Evolutionary conservation across 1,284 basidiomycete genomes (phyloP).

Genomic region (Moesziomyces antarcticus): DNA sequence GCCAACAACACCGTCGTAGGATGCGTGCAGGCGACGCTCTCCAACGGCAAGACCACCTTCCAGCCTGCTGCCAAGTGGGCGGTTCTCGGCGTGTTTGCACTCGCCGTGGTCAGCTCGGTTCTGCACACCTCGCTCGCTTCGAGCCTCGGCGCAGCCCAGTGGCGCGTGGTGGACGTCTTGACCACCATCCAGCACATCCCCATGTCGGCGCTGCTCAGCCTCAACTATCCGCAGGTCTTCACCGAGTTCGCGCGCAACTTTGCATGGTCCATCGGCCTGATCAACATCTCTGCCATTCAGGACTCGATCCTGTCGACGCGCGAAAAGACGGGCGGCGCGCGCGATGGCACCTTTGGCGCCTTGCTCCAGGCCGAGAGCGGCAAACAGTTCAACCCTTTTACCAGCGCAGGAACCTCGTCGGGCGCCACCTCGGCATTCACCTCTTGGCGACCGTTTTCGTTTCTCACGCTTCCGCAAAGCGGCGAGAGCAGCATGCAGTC

Average conservation of each 20-base stretch:
- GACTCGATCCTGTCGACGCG: slow-evolving; percentile 83
- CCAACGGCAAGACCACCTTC: slow-evolving; percentile 86
- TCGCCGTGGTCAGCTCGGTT: slow-evolving; percentile 76
- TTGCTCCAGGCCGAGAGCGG: slow-evolving; percentile 47
- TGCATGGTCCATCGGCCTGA: slow-evolving; percentile 86
- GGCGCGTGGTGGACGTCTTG: slow-evolving; percentile 80
- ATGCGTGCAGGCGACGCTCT: slow-evolving; percentile 88
- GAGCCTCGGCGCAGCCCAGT: slow-evolving; percentile 69
- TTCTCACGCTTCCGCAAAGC: slow-evolving; percentile 16
- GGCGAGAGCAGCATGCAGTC: neutral
- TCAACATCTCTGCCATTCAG: slow-evolving; percentile 78
- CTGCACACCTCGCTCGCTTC: slow-evolving; percentile 73
- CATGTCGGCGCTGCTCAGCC: slow-evolving; percentile 78
- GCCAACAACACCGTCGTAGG: slow-evolving; percentile 79
- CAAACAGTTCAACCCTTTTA: slow-evolving; percentile 54
- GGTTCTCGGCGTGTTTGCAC: slow-evolving; percentile 77
- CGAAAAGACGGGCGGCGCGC: slow-evolving; percentile 79
- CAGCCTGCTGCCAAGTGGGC: slow-evolving; percentile 82
- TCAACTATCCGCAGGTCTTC: slow-evolving; percentile 88
- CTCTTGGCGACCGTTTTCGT: slow-evolving; percentile 11
- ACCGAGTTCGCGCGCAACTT: slow-evolving; percentile 85
- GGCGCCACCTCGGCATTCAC: slow-evolving; percentile 23
- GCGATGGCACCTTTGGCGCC: slow-evolving; percentile 67
- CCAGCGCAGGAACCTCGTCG: slow-evolving; percentile 14
- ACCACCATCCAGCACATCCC: slow-evolving; percentile 85